These are phyloP conservation scores for Aspergillus mulundensis DNA, from an alignment of 495 filamentous ascomycete genomes.

Conservation along the genomic window DNA sequence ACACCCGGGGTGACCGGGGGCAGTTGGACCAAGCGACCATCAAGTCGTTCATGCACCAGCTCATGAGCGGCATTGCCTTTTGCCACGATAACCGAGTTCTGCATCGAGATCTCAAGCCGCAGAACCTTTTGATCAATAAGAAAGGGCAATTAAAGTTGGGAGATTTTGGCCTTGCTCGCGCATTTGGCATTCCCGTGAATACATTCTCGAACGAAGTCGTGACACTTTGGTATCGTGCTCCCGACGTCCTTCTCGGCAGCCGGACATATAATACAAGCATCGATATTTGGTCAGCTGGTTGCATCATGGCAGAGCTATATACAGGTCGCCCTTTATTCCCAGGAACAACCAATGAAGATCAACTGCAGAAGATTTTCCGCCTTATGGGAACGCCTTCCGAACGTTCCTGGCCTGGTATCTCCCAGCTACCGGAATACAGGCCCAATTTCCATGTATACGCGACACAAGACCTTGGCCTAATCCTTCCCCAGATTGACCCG, in stretches of 20 bases:
- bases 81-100: constrained; percentile 95
- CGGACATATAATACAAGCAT: constrained; percentile 96
- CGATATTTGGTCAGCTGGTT: constrained; percentile 96
- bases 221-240: constrained; percentile 93
- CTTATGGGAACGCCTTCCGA: constrained; percentile 96
- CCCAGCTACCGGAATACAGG: constrained; percentile 90
- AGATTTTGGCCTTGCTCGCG: constrained; percentile 87
- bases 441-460: constrained; percentile 87
- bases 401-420: constrained; percentile 87
- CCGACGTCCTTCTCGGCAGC: constrained; percentile 85
- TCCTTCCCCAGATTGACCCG: constrained; percentile 85
- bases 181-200: constrained; percentile 96
- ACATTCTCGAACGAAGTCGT: constrained; percentile 98
- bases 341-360: constrained; percentile 93
- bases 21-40: constrained; percentile 79
- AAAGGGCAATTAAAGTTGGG: constrained; percentile 91
- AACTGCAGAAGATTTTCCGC: constrained; percentile 91
- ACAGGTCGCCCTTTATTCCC: constrained; percentile 90
- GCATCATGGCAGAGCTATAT: constrained; percentile 99
- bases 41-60: constrained; percentile 97
- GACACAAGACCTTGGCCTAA: constrained; percentile 82
- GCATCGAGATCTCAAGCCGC: constrained; percentile 93
- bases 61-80: constrained; percentile 90
- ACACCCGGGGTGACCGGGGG: constrained; percentile 77
- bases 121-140: constrained; percentile 91